Percentiles rank a stretch among this genome's conserved stretches.
Evolutionary conservation across 1,139 yeast species (phyloP).

Genomic region (Yarrowia galli): DNA sequence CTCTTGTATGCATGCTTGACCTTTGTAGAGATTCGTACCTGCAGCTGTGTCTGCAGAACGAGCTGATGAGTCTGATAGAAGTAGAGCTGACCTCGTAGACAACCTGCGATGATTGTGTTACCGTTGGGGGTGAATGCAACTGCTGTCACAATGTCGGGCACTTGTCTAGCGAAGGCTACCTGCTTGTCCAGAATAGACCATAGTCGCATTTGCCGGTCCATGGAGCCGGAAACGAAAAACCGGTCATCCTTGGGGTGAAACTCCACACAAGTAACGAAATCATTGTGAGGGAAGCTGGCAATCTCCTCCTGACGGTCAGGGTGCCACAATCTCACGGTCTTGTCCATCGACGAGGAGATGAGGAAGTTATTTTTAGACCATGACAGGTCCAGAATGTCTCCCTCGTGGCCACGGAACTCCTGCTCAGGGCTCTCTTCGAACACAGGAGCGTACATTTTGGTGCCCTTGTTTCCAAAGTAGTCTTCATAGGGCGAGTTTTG

Average conservation of each 20-base stretch:
- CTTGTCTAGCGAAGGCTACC: slow-evolving; percentile 55
- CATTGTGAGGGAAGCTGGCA: slow-evolving; percentile 72
- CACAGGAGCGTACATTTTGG: slow-evolving; percentile 68
- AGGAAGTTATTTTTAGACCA: slow-evolving; percentile 92
- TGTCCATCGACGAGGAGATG: slow-evolving; percentile 84
- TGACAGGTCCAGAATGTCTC: slow-evolving; percentile 73
- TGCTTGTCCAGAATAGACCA: slow-evolving; percentile 87
- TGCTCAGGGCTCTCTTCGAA: slow-evolving; percentile 74
- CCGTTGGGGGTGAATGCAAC: slow-evolving; percentile 77
- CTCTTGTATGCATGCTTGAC: slow-evolving; percentile 49
- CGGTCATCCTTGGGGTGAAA: slow-evolving; percentile 91
- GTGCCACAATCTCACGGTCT: slow-evolving; percentile 86
- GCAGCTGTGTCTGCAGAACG: slow-evolving; percentile 62
- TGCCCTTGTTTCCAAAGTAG: slow-evolving; percentile 15
- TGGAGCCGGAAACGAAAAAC: slow-evolving; percentile 82
- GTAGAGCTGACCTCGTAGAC: slow-evolving; percentile 75
- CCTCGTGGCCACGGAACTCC: slow-evolving; percentile 70
- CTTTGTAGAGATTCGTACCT: slow-evolving; percentile 55
- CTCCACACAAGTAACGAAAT: slow-evolving; percentile 80
- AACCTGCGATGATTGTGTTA: slow-evolving; percentile 71
- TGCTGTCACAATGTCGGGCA: slow-evolving; percentile 67
- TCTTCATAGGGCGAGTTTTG: slow-evolving; percentile 39
- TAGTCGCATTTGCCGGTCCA: slow-evolving; percentile 77
- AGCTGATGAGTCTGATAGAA: slow-evolving; percentile 73
- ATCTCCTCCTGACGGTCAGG: slow-evolving; percentile 69